phyloP scores from a whole-genome alignment of 345 rosid species.

The Moricandia moricandioides region DNA sequence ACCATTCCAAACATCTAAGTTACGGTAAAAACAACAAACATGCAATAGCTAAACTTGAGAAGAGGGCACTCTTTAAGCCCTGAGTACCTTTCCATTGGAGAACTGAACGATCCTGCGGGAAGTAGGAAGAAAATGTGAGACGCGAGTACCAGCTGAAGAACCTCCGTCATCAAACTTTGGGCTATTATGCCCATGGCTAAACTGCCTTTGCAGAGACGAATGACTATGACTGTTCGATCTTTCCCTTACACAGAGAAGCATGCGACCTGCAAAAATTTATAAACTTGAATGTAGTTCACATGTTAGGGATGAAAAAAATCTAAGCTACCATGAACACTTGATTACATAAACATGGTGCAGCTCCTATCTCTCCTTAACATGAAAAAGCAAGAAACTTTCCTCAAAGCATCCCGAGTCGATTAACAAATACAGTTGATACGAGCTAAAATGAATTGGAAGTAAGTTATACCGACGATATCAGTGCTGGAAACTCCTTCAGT shows the following conservation, averaged over 20 bases:
- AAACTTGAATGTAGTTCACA: neutral
- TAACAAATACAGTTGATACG: neutral
- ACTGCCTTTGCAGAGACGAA: neutral
- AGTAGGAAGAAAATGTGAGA: neutral
- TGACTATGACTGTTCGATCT: neutral
- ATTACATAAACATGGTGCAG: neutral
- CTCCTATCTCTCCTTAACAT: neutral
- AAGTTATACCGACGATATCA: constrained; percentile 82
- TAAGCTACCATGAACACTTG: neutral
- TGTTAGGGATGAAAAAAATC: neutral
- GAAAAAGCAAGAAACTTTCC: neutral
- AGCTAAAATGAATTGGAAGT: neutral
- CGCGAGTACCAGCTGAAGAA: neutral
- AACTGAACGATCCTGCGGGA: neutral
- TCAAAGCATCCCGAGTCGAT: neutral
- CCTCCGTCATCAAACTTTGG: neutral
- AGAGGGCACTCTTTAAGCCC: neutral
- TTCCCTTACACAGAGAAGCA: neutral
- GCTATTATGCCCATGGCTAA: neutral
- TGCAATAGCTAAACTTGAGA: neutral
- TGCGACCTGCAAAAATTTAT: neutral
- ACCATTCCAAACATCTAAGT: neutral
- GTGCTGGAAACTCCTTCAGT: constrained; percentile 99
- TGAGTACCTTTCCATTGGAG: neutral
- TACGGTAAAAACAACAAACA: neutral